Evolutionary conservation across 2,329 filamentous ascomycete genomes (phyloP).

Genomic region (Clonostachys chloroleuca): DNA sequence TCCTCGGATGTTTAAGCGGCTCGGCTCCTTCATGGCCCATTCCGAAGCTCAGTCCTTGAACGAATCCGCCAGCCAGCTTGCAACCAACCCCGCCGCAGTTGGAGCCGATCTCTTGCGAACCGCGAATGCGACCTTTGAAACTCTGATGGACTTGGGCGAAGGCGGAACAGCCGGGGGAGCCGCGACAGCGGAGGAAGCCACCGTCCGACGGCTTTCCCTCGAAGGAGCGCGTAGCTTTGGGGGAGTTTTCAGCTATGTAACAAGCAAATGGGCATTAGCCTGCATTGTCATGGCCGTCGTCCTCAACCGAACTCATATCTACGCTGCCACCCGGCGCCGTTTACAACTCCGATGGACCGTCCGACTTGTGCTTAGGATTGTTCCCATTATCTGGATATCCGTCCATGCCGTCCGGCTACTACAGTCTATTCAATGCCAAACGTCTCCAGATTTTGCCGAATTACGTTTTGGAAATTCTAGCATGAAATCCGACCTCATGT

Average conservation of each 20-base stretch:
- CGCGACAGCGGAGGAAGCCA: background rate
- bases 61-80: background rate
- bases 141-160: background rate
- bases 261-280: conserved; percentile 85
- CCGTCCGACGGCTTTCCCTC: conserved; percentile 42
- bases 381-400: conserved; percentile 67
- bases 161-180: conserved; percentile 1
- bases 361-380: conserved; percentile 63
- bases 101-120: conserved; percentile 20
- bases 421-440: conserved; percentile 89
- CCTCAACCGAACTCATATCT: conserved; percentile 88
- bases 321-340: conserved; percentile 80
- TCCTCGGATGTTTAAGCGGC: conserved; percentile 65
- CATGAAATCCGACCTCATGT: conserved; percentile 64
- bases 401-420: conserved; percentile 67
- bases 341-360: conserved; percentile 71
- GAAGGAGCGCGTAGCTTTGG: conserved; percentile 68
- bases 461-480: conserved; percentile 66
- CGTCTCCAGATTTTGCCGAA: conserved; percentile 65
- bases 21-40: conserved; percentile 53
- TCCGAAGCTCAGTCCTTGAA: background rate
- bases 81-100: conserved; percentile 11
- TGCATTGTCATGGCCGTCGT: conserved; percentile 84
- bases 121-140: background rate
- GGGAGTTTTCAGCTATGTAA: conserved; percentile 85